Conservation (phyloP, 2,329 filamentous ascomycete species). For the Amesomyces nigricolor region DNA sequence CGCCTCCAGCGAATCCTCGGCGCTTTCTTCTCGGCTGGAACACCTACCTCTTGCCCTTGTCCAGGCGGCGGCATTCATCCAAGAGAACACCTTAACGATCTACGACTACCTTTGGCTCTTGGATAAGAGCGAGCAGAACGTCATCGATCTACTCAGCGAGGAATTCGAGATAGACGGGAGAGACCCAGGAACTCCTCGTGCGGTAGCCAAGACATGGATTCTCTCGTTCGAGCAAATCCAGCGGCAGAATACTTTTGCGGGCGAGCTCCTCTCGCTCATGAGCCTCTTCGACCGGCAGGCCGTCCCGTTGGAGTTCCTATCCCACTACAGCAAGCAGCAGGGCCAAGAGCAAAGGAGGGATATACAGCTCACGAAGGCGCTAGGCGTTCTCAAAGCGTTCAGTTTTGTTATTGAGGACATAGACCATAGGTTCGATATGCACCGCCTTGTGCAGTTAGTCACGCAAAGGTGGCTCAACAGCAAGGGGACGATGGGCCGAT, state of each 20-base stretch:
- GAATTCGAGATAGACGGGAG: conserved; percentile 30
- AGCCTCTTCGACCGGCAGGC: conserved; percentile 30
- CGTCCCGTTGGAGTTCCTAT: conserved; percentile 28
- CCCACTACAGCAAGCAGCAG: conserved; percentile 9
- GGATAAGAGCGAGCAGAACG: conserved; percentile 20
- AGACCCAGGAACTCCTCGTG: conserved; percentile 26
- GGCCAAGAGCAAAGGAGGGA: too few relatives aligned
- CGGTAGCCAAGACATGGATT: conserved; percentile 32
- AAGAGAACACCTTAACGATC: conserved; percentile 27
- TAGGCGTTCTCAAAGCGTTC: too few relatives aligned
- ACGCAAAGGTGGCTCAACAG: too few relatives aligned
- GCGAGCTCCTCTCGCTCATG: conserved; percentile 32
- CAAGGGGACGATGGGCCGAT: too few relatives aligned
- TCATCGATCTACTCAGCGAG: conserved; percentile 27
- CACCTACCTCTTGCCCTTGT: conserved; percentile 33
- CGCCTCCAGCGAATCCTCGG: not conserved
- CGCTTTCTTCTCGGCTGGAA: conserved; percentile 28
- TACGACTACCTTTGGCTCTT: conserved; percentile 29
- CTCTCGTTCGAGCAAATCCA: conserved; percentile 34
- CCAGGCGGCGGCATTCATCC: conserved; percentile 34
- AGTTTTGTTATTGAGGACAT: too few relatives aligned
- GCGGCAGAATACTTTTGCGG: conserved; percentile 24
- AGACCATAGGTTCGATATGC: too few relatives aligned
- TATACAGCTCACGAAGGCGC: too few relatives aligned
- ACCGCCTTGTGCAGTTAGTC: too few relatives aligned